A percentile compares a stretch with the other conserved stretches of the same genome.
Evolutionary conservation across 148 eudicot species (phyloP).

Genomic region (Linanthus parryae): DNA sequence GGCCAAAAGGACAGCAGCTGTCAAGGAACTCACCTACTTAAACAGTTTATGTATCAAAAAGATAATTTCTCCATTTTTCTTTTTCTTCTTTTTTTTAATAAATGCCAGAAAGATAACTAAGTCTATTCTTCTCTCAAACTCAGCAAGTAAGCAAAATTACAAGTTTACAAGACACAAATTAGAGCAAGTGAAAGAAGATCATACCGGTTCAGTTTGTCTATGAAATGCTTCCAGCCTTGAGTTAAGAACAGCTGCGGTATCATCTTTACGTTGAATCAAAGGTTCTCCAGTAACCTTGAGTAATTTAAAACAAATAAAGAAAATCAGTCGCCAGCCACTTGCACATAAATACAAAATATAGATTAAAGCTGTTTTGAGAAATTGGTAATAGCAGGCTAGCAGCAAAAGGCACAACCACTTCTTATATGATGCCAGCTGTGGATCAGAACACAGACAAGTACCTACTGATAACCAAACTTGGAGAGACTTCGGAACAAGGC

Average conservation of each 20-base stretch:
- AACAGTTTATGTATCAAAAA: background rate
- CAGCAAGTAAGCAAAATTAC: no score
- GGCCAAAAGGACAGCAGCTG: background rate
- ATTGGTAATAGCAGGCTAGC: no score
- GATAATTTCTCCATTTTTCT: background rate
- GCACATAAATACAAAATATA: no score
- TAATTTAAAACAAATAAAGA: conserved; percentile 3
- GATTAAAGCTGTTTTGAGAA: no score
- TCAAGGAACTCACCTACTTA: background rate
- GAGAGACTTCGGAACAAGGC: background rate
- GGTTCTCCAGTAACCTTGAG: conserved; percentile 90
- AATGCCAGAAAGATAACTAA: background rate
- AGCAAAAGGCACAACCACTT: background rate
- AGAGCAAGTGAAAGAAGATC: conserved; percentile 14
- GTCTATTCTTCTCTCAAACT: no score
- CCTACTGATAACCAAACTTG: background rate
- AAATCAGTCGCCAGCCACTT: no score
- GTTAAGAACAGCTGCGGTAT: conserved; percentile 83
- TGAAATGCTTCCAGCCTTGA: conserved; percentile 88
- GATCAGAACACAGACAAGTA: background rate
- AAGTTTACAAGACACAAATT: no score
- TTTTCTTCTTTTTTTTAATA: background rate
- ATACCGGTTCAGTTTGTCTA: conserved; percentile 71
- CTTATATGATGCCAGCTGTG: no score
- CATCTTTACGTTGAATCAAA: conserved; percentile 93